Evolutionary conservation across 306 rosid genomes (phyloP).

Genomic region (Ochetophila trinervis): DNA sequence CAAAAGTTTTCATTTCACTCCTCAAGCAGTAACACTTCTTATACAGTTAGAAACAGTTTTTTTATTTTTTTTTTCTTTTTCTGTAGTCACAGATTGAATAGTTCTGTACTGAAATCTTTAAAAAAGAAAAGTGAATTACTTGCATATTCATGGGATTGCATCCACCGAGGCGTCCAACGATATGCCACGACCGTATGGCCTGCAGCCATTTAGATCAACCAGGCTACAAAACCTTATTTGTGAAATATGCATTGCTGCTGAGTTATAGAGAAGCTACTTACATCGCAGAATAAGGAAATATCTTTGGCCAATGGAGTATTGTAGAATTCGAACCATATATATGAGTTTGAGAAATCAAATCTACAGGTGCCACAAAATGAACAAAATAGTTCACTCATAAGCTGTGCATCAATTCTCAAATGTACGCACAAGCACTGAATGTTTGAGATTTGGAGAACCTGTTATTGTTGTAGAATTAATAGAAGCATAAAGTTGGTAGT

Average conservation of each 20-base stretch:
- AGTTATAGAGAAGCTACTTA: slow-evolving; percentile 34
- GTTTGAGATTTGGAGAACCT: too few relatives aligned
- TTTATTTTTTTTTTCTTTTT: neutral
- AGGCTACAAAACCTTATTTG: neutral
- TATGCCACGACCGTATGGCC: slow-evolving; percentile 81
- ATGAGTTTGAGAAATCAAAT: slow-evolving; percentile 78
- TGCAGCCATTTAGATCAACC: neutral
- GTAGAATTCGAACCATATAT: slow-evolving; percentile 86
- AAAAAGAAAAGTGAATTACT: slow-evolving; percentile 35
- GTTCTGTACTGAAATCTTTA: neutral
- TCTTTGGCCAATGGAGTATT: slow-evolving; percentile 76
- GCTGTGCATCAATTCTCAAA: neutral
- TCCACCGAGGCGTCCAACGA: slow-evolving; percentile 87
- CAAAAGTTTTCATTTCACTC: neutral
- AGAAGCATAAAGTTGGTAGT: neutral
- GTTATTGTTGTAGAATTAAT: too few relatives aligned
- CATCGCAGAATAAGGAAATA: slow-evolving; percentile 67
- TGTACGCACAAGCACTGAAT: too few relatives aligned
- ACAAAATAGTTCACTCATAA: neutral
- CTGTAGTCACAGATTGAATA: neutral
- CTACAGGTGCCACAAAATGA: slow-evolving; percentile 27
- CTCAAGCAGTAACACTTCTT: slow-evolving; percentile 5
- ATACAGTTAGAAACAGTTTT: neutral
- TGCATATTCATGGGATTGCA: slow-evolving; percentile 97
- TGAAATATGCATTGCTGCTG: neutral